Percentiles rank a stretch among this genome's conserved stretches.
Conservation (phyloP, 2,329 filamentous ascomycete species). For the Cordyceps tenuipes region DNA sequence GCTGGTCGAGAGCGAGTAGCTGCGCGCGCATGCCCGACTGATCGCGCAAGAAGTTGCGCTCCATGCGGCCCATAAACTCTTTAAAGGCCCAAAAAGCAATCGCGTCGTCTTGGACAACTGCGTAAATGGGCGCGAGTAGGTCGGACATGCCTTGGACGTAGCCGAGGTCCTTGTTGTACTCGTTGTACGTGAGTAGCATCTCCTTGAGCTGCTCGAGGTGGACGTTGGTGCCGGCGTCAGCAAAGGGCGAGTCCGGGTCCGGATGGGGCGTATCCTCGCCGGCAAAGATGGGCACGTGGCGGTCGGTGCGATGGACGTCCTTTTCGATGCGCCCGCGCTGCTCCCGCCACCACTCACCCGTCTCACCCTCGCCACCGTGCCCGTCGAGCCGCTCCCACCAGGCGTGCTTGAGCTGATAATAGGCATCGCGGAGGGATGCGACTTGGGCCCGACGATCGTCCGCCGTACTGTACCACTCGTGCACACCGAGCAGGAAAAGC, state of each 20-base stretch:
- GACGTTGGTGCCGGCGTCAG: slow-evolving; percentile 86
- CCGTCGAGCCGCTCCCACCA: slow-evolving; percentile 97
- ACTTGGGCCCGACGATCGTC: slow-evolving; percentile 78
- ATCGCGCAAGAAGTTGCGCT: slow-evolving; percentile 90
- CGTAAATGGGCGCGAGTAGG: slow-evolving; percentile 89
- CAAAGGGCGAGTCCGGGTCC: slow-evolving; percentile 91
- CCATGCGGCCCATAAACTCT: slow-evolving; percentile 96
- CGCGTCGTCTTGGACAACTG: slow-evolving; percentile 94
- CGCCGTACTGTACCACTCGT: slow-evolving; percentile 83
- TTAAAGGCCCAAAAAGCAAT: slow-evolving; percentile 96
- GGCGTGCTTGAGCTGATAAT: slow-evolving; percentile 82
- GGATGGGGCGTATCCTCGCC: slow-evolving; percentile 96
- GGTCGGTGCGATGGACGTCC: slow-evolving; percentile 94
- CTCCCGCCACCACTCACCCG: slow-evolving; percentile 94
- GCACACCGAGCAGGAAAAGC: slow-evolving; percentile 86
- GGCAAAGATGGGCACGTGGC: slow-evolving; percentile 87
- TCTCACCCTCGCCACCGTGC: slow-evolving; percentile 66
- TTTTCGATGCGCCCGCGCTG: slow-evolving; percentile 94
- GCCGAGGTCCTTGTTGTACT: slow-evolving; percentile 90
- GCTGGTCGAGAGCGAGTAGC: slow-evolving; percentile 81
- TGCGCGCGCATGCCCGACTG: slow-evolving; percentile 95
- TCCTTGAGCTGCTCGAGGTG: slow-evolving; percentile 99
- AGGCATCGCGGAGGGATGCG: slow-evolving; percentile 83
- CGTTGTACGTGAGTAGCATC: slow-evolving; percentile 97
- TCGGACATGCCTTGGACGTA: slow-evolving; percentile 99